phyloP scores from a whole-genome alignment of 208 protist species.

The Acanthamoeba rhysodes region DNA sequence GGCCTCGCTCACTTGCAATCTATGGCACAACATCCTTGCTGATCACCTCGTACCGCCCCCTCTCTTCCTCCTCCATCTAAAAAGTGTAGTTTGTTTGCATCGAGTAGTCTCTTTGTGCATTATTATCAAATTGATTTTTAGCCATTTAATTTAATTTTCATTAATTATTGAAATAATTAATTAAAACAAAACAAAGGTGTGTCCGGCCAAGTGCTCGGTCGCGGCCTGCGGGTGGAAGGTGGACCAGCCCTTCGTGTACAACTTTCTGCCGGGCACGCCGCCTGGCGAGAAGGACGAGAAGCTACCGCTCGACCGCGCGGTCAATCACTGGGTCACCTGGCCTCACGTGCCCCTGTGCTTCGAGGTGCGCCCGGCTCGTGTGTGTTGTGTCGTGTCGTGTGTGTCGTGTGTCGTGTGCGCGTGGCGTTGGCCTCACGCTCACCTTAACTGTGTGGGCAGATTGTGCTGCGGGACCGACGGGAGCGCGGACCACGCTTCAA shows the following conservation, averaged over 20 bases:
- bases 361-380: not conserved
- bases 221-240: not conserved
- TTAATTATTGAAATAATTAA: too few relatives aligned
- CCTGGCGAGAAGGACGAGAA: slow-evolving; percentile 25
- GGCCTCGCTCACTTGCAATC: not conserved
- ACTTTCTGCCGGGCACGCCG: not conserved
- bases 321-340: slow-evolving; percentile 18
- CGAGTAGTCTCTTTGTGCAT: not conserved
- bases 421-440: not conserved
- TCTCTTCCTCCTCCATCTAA: not conserved
- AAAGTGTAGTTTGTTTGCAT: not conserved
- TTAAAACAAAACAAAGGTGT: not conserved
- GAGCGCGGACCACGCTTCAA: not conserved
- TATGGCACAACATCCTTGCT: slow-evolving; percentile 5
- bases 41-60: not conserved
- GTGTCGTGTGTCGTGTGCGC: not conserved
- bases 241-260: slow-evolving; percentile 16
- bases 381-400: not conserved
- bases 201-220: not conserved
- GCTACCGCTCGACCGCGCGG: slow-evolving; percentile 2
- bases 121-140: not conserved
- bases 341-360: slow-evolving; percentile 17
- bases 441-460: not conserved
- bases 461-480: not conserved
- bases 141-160: too few relatives aligned